Evolutionary conservation across 208 protist genomes (phyloP).

Genomic region (Tritrichomonas musculus): DNA sequence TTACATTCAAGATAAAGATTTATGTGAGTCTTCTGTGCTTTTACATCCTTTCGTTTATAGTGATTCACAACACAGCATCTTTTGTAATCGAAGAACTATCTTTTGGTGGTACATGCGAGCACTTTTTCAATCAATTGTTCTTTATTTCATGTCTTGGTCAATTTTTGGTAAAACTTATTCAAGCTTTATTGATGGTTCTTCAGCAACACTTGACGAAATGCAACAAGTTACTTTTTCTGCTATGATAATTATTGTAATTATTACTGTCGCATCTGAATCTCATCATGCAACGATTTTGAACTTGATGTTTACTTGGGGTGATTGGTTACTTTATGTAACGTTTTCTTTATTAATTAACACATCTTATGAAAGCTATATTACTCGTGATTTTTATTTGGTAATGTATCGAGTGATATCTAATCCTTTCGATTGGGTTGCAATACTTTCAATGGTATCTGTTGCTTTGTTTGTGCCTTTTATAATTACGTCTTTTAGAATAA

Average conservation of each 20-base stretch:
- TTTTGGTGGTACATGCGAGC: background rate
- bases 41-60: constrained; percentile 22
- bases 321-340: background rate
- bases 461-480: background rate
- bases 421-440: background rate
- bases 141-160: background rate
- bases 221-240: background rate
- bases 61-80: background rate
- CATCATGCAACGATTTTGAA: background rate
- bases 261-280: background rate
- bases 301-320: background rate
- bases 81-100: background rate
- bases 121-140: background rate
- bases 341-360: background rate
- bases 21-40: background rate
- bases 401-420: background rate
- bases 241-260: background rate
- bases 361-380: background rate
- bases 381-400: background rate
- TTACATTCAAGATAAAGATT: background rate
- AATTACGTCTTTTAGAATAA: background rate
- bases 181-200: background rate
- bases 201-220: background rate
- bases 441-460: background rate
- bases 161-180: background rate